Evolutionary conservation across 1,284 basidiomycete genomes (phyloP), one percentile per base, ranked within the genome.

Genomic region (Tremellales sp.): DNA sequence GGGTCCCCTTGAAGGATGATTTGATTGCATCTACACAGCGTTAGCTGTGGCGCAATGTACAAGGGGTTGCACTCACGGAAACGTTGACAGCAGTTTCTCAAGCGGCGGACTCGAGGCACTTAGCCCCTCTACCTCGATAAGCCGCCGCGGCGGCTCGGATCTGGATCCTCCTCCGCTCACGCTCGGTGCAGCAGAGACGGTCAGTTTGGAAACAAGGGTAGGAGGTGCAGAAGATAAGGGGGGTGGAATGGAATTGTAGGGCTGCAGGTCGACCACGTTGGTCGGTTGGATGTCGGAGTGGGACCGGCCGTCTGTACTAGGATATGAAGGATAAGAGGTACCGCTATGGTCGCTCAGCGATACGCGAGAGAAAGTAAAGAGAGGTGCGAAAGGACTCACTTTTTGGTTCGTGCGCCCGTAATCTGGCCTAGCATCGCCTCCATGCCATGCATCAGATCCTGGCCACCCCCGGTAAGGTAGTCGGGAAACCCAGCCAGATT

Each of bases 1-100:
- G 69, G 66, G 53, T 71, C 69, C 14, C 69, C 69, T 48, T 71
- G 69, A 9, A 71, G 51, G 2, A 70, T 43, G 5, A 71, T 37
- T 33, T 51, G 53, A 43, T 64, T 70, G 19, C 56, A 53, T 16
- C 66, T 65, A 29, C 39, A 43, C 9, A 19, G 16, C 14, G 43
- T 58, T 40, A 58, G 53, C 35, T 22, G 7, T 22, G 26, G 26
- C 3, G 26, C 22, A 21, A 10, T 37, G 19, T 16, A 5, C 25
- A 14, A 26, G 1, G 4, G n/a, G 37, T 14, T 21, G 18, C 7
- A 53, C 58, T 44, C 33, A 58, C 58, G 42, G 39, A 33, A 49
- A 50, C 1, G 55, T 42, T 8, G 44, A 43, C 7, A 54, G 47
- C n/a, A 65, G 45, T 34, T 65, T 62, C 10, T 67, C 62, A 9